These are phyloP conservation scores for Arthrinium phaeospermum DNA, from an alignment of 2,329 filamentous ascomycete species.

Conservation along the genomic window DNA sequence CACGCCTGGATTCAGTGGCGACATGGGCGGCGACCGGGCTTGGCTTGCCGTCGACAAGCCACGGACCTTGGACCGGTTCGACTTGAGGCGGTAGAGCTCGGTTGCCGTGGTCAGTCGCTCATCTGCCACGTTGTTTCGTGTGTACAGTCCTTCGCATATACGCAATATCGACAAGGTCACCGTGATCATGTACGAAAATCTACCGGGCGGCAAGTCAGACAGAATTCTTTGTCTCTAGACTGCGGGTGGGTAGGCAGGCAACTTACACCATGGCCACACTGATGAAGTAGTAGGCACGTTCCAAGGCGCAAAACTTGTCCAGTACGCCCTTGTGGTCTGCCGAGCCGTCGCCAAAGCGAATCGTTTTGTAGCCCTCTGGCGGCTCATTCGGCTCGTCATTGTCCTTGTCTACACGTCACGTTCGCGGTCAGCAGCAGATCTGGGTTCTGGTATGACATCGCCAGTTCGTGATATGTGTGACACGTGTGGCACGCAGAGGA, in stretches of 20 bases:
- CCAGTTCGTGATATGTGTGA: neutral
- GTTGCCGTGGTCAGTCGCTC: conserved; percentile 32
- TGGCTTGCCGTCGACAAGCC: conserved; percentile 26
- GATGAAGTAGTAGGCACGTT: conserved; percentile 41
- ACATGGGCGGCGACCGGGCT: neutral
- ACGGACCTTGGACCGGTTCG: conserved; percentile 29
- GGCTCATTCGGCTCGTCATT: conserved; percentile 27
- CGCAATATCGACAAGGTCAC: conserved; percentile 37
- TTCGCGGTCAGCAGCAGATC: conserved; percentile 18
- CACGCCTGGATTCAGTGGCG: conserved; percentile 18
- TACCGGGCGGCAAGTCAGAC: conserved; percentile 20
- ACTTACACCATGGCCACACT: conserved; percentile 39
- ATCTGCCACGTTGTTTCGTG: conserved; percentile 32
- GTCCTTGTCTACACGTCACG: conserved; percentile 17
- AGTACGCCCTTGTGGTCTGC: conserved; percentile 33
- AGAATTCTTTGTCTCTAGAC: neutral
- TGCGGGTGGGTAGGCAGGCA: neutral
- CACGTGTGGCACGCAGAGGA: neutral
- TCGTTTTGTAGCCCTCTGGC: conserved; percentile 34
- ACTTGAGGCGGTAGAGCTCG: conserved; percentile 32
- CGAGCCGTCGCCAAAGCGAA: conserved; percentile 38
- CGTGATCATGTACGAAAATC: conserved; percentile 37
- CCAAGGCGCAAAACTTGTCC: conserved; percentile 39
- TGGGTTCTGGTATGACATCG: neutral
- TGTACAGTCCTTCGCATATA: conserved; percentile 39